Evolutionary conservation across 257 asterid genomes (phyloP).

Genomic region (Primulina eburnea): DNA sequence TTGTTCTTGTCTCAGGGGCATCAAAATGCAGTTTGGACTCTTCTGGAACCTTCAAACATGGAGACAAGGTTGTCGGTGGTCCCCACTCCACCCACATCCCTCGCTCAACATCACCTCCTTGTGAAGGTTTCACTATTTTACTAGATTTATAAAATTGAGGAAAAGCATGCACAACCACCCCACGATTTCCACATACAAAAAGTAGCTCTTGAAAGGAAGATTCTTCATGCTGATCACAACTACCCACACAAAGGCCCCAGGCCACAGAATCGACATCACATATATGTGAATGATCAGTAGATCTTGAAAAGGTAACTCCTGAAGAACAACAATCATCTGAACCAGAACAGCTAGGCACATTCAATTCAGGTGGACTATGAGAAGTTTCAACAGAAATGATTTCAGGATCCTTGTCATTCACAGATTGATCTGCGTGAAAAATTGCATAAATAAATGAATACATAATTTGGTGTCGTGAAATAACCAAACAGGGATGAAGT

Average conservation of each 20-base stretch:
- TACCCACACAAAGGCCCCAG: conserved; percentile 71
- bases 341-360: conserved; percentile 33
- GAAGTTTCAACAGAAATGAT: conserved; percentile 25
- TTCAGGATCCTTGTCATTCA: conserved; percentile 38
- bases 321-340: conserved; percentile 32
- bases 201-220: conserved; percentile 63
- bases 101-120: conserved; percentile 44
- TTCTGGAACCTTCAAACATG: conserved; percentile 27
- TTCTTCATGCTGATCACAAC: conserved; percentile 52
- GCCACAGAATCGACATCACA: conserved; percentile 74
- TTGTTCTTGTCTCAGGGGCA: conserved; percentile 28
- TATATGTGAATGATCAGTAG: conserved; percentile 44
- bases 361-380: conserved; percentile 33
- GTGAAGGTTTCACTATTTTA: conserved; percentile 34
- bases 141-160: conserved; percentile 36
- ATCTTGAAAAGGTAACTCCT: conserved; percentile 33
- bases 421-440: conserved; percentile 39
- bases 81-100: conserved; percentile 95
- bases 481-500: neutral
- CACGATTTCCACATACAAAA: conserved; percentile 71
- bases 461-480: conserved; percentile 16
- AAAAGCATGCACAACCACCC: conserved; percentile 81
- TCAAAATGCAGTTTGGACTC: conserved; percentile 26
- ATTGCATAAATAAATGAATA: conserved; percentile 15
- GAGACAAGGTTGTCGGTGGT: conserved; percentile 42